These are phyloP conservation scores for Dianthus caryophyllus DNA, from an alignment of 148 eudicot genomes.

Conservation along the genomic window DNA sequence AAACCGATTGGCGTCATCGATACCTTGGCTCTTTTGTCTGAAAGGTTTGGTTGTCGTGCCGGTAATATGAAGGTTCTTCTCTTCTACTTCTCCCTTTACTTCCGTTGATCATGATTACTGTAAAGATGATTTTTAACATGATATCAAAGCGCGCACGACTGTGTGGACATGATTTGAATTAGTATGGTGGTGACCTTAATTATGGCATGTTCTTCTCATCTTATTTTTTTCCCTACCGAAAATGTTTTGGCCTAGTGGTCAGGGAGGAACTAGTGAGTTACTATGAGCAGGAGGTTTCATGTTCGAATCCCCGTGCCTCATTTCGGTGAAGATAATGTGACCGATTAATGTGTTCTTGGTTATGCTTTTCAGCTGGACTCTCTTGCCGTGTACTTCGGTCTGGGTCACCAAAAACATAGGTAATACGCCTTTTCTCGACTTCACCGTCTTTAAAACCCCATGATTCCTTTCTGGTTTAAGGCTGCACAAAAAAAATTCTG, in stretches of 20 bases:
- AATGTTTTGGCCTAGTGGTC: too few relatives aligned
- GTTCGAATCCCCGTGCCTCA: too few relatives aligned
- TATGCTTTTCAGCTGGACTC: conserved; percentile 74
- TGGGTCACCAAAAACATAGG: conserved; percentile 95
- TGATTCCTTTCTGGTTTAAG: neutral
- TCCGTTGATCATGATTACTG: neutral
- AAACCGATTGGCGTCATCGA: conserved; percentile 88
- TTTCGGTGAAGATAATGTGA: too few relatives aligned
- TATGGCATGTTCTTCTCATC: too few relatives aligned
- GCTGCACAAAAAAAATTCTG: neutral
- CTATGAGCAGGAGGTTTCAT: too few relatives aligned
- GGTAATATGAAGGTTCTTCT: conserved; percentile 89
- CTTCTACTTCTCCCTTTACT: neutral
- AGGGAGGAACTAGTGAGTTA: too few relatives aligned
- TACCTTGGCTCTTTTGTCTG: conserved; percentile 72
- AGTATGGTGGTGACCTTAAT: too few relatives aligned
- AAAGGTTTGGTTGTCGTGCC: conserved; percentile 91
- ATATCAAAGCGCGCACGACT: too few relatives aligned
- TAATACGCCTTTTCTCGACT: conserved; percentile 21
- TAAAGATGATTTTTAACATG: too few relatives aligned
- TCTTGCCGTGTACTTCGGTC: conserved; percentile 89
- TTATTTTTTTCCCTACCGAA: too few relatives aligned
- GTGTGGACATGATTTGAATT: too few relatives aligned
- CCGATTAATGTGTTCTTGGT: conserved; percentile 11
- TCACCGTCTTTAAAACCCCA: neutral